Base-by-base conservation (phyloP, 1,284 basidiomycete species). In the Ustilago bromivora region DNA sequence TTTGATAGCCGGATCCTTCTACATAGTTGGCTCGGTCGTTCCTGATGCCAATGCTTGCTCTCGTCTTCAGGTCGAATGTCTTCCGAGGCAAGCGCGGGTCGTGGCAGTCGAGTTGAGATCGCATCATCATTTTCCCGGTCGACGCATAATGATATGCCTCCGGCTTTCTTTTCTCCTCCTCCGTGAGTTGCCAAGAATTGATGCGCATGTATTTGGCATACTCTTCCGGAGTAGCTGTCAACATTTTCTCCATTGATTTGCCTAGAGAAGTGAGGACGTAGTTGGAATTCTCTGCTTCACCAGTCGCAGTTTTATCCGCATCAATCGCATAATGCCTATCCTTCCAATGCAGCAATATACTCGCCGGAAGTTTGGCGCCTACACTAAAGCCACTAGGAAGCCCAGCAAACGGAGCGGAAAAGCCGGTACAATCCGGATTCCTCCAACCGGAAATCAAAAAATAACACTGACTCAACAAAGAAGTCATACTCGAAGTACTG, bases 21-120 rank as follows among this genome's bases (percentile, higher is more conserved):
- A 92, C 89, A 82, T 91, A 93, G 85, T 98, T 98, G 58, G 94
- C 89, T 10, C 93, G 88, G 86, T 99, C 96, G 82, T 93, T 88
- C 6, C 96, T 91, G 56, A 98, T 92, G 0, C 94, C 91, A 40
- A 94, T 87, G 41, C 91, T 92, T 0, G 95, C 95, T 47, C 96
- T 90, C 0, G 96, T 98, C 87, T 99, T 99, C 86, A 99, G 92
- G 84, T 99, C 96, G 80, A 99, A 99, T 0, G 96, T 92, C 32
- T 91, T 92, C 1, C 95, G 94, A 1, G 96, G 96, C 19, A 99
- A 87, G 36, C 93, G 90, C 40, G 87, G 81, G 83, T 98, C 93
- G 1, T 91, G 87, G 81, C 95, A 96, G 85, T 99, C 96, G 11
- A 99, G 89, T 86, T 99, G 96, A 0, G 95, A 97, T 17, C 96